A percentile compares a stretch with the other conserved stretches of the same genome.
These are phyloP conservation scores for Psilocybe cubensis DNA, from an alignment of 768 basidiomycete genomes.

Conservation along the genomic window DNA sequence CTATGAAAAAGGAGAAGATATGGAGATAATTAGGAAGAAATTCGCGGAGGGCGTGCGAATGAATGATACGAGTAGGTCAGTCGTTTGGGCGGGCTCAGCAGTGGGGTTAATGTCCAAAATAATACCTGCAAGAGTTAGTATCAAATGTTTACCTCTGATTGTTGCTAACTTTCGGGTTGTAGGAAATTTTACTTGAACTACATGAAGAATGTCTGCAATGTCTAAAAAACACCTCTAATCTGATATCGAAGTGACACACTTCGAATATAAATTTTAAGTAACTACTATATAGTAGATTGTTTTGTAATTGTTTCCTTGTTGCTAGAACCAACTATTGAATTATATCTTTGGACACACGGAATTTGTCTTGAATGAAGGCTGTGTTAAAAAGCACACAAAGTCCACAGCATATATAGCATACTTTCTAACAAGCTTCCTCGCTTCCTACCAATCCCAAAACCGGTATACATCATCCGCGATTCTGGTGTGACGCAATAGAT, in stretches of 20 bases:
- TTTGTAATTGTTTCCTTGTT: neutral
- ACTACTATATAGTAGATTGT: too few relatives aligned
- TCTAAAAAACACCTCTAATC: constrained; percentile 10
- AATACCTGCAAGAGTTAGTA: constrained; percentile 42
- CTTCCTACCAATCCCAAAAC: neutral
- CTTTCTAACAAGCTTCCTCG: neutral
- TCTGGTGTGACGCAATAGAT: neutral
- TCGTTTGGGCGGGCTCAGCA: constrained; percentile 73
- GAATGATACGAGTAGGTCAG: constrained; percentile 51
- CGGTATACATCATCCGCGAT: neutral
- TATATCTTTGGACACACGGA: too few relatives aligned
- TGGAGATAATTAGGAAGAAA: constrained; percentile 44
- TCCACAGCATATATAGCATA: neutral
- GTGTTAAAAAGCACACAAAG: neutral
- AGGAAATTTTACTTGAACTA: constrained; percentile 62
- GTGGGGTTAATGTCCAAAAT: constrained; percentile 56
- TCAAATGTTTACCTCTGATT: neutral
- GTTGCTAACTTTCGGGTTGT: neutral
- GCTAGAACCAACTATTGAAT: too few relatives aligned
- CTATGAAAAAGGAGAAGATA: constrained; percentile 48
- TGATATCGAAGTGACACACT: constrained; percentile 2
- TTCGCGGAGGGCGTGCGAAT: constrained; percentile 48
- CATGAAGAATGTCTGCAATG: constrained; percentile 42
- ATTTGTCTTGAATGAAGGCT: too few relatives aligned
- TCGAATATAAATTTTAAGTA: neutral